Evolutionary conservation across 108 stramenopile genomes (phyloP).

Genomic region (Discostella stelligeroides): DNA sequence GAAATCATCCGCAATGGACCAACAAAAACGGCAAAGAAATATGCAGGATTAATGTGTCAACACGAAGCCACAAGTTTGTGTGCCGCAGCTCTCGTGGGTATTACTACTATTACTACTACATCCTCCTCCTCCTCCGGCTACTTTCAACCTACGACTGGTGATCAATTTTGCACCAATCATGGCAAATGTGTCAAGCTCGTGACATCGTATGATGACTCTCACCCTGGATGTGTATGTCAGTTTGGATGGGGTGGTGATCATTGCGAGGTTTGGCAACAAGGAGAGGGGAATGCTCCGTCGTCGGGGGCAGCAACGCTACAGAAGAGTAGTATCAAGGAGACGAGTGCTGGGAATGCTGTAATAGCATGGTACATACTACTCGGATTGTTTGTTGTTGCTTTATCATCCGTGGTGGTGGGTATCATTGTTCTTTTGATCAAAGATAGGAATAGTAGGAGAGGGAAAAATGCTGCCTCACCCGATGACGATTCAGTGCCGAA

Average conservation of each 20-base stretch:
- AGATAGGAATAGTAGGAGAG: background rate
- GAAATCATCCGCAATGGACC: background rate
- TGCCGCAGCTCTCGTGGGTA: constrained; percentile 12
- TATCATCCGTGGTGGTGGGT: background rate
- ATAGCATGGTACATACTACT: constrained; percentile 10
- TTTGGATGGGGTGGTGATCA: constrained; percentile 16
- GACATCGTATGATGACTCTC: constrained; percentile 6
- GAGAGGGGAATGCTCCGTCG: background rate
- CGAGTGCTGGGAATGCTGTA: constrained; percentile 1
- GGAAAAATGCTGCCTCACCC: too few species aligned
- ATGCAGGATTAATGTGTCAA: constrained; percentile 25
- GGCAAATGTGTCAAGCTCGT: constrained; percentile 21
- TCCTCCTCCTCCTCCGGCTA: background rate
- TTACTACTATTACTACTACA: background rate
- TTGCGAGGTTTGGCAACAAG: constrained; percentile 8
- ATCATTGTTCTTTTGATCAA: background rate
- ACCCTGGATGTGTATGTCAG: constrained; percentile 21
- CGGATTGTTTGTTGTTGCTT: background rate
- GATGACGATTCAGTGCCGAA: too few species aligned
- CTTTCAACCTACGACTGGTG: background rate
- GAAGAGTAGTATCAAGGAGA: background rate
- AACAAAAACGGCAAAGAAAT: constrained; percentile 11
- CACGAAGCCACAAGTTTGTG: constrained; percentile 20
- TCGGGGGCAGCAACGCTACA: background rate
- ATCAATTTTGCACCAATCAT: constrained; percentile 31